A percentile compares a stretch with the other conserved stretches of the same genome.
phyloP scores from a whole-genome alignment of 1,284 basidiomycete species.

The Coniophora puteana region DNA sequence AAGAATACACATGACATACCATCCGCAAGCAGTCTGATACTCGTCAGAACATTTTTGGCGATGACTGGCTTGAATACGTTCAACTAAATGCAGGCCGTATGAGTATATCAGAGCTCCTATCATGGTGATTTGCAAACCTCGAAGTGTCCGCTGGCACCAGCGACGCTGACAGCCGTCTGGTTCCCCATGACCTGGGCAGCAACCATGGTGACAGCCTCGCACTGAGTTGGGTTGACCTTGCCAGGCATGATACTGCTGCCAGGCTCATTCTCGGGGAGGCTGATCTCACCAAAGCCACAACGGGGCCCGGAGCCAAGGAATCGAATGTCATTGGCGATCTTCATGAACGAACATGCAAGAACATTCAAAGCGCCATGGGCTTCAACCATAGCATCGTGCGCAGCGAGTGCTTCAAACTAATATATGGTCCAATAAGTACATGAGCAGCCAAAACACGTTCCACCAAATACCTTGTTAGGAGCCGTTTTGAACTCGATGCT shows the following conservation, averaged over 20 bases:
- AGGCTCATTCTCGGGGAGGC: conserved; percentile 97
- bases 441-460: neutral
- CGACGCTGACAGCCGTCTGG: conserved; percentile 91
- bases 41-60: conserved; percentile 96
- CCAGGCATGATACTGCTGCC: conserved; percentile 99
- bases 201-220: conserved; percentile 98
- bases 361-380: conserved; percentile 96
- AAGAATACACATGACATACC: conserved; percentile 42
- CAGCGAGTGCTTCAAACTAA: conserved; percentile 94
- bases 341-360: conserved; percentile 95
- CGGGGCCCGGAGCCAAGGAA: conserved; percentile 98
- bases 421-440: conserved; percentile 6
- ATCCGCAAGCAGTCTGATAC: conserved; percentile 91
- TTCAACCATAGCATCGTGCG: conserved; percentile 97
- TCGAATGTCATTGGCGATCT: conserved; percentile 99
- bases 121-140: conserved; percentile 53
- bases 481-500: conserved; percentile 93
- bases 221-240: conserved; percentile 99
- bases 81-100: conserved; percentile 45
- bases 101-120: conserved; percentile 2
- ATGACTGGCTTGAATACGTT: conserved; percentile 99
- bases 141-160: conserved; percentile 95
- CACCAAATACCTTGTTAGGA: conserved; percentile 82
- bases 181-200: conserved; percentile 99
- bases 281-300: conserved; percentile 94